Evolutionary conservation across 2,329 filamentous ascomycete genomes (phyloP).

Genomic region (Aciculosporium take): DNA sequence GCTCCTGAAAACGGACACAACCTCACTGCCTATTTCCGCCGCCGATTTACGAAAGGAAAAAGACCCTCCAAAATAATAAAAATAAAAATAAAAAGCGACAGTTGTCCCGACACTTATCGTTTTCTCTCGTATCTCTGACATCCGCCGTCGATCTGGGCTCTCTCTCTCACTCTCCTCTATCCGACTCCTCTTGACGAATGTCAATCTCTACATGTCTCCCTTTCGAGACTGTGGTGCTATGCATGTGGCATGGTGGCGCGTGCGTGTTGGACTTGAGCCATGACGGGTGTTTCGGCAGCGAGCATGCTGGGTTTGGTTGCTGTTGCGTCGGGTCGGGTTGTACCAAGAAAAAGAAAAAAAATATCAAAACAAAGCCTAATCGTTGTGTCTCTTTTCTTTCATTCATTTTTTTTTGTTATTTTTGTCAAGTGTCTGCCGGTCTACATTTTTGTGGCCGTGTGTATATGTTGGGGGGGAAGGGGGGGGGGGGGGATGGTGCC

Average conservation of each 20-base stretch:
- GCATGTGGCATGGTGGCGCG: background rate
- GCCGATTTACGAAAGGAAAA: conserved; percentile 4
- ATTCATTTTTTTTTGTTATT: background rate
- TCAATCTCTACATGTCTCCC: conserved; percentile 15
- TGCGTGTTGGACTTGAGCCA: conserved; percentile 12
- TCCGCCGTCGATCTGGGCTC: conserved; percentile 8
- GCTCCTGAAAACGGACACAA: background rate
- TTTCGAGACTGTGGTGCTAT: conserved; percentile 5
- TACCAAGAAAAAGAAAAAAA: background rate
- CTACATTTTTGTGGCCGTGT: conserved; percentile 4
- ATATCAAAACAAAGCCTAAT: too few species aligned
- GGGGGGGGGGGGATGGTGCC: background rate
- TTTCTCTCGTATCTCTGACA: conserved; percentile 6
- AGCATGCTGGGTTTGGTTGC: conserved; percentile 14
- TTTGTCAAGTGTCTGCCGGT: conserved; percentile 4
- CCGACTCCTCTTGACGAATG: conserved; percentile 14
- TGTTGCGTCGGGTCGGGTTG: conserved; percentile 15
- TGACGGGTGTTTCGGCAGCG: conserved; percentile 13
- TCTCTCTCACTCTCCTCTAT: background rate
- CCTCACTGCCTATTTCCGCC: conserved; percentile 9
- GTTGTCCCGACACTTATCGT: conserved; percentile 1
- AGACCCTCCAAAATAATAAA: too few species aligned
- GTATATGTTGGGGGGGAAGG: conserved; percentile 4
- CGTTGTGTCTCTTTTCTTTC: background rate
- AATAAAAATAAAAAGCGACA: too few species aligned